Percentiles rank a stretch among this genome's conserved stretches.
Conservation (phyloP, 805 yeast genomes). For the Metschnikowia bowlesiae region DNA sequence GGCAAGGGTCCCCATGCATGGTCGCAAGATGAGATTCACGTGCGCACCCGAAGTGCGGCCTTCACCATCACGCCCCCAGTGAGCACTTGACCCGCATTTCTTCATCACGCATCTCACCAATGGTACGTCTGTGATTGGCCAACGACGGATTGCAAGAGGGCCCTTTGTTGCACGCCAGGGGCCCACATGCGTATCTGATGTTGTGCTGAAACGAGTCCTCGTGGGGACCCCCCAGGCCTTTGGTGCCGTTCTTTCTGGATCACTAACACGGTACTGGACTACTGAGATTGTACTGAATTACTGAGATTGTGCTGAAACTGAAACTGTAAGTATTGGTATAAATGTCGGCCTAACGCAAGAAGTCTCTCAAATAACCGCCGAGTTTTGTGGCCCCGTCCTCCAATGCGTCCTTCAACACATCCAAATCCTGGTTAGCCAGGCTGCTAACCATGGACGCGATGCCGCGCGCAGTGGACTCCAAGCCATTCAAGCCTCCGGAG, state of each 20-base stretch:
- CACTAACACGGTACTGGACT: too few relatives aligned
- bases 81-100: too few relatives aligned
- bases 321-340: neutral
- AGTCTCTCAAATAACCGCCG: slow-evolving; percentile 82
- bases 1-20: too few relatives aligned
- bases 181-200: neutral
- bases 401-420: slow-evolving; percentile 81
- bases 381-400: slow-evolving; percentile 92
- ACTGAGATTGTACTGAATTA: too few relatives aligned
- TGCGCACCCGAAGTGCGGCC: neutral
- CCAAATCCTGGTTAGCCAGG: slow-evolving; percentile 84
- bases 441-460: slow-evolving; percentile 65
- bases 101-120: too few relatives aligned
- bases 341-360: slow-evolving; percentile 44
- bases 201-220: too few relatives aligned
- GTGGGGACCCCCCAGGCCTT: too few relatives aligned
- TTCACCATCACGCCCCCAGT: too few relatives aligned
- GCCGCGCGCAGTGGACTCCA: slow-evolving; percentile 58
- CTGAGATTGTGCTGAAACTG: neutral
- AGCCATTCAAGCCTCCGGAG: slow-evolving; percentile 34
- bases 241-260: too few relatives aligned
- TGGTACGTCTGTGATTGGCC: neutral
- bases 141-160: neutral
- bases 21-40: neutral
- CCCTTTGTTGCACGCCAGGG: neutral